A percentile compares a stretch with the other conserved stretches of the same genome.
Conservation (phyloP, 768 basidiomycete genomes). For the Butyriboletus loyo region DNA sequence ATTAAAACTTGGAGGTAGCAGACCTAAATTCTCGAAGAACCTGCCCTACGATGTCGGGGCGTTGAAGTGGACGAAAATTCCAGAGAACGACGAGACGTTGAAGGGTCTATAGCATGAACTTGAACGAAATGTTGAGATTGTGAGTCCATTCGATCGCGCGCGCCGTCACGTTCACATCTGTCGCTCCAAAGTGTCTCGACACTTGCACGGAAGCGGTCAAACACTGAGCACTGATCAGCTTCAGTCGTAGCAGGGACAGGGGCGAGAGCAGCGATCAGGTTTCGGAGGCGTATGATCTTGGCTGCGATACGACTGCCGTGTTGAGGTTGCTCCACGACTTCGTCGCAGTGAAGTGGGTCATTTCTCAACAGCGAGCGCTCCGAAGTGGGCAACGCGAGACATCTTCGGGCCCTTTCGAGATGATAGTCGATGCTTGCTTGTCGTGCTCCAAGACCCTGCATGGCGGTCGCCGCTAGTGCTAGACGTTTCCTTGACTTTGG, state of each 20-base stretch:
- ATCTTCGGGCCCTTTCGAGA: conserved; percentile 15
- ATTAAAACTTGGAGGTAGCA: not conserved
- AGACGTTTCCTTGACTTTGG: not conserved
- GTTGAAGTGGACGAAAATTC: conserved; percentile 7
- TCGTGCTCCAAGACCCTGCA: conserved; percentile 11
- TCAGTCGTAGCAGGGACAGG: conserved; percentile 24
- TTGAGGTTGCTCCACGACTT: conserved; percentile 5
- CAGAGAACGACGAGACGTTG: conserved; percentile 2
- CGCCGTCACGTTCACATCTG: conserved; percentile 1
- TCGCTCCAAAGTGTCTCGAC: conserved; percentile 23
- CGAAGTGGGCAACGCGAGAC: conserved; percentile 10
- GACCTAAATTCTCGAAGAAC: conserved; percentile 22
- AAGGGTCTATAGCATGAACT: not conserved
- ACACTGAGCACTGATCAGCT: conserved; percentile 2
- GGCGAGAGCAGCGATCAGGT: conserved; percentile 16
- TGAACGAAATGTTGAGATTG: conserved; percentile 1
- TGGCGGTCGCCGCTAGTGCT: not conserved
- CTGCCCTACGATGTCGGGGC: conserved; percentile 12
- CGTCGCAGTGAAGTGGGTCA: not conserved
- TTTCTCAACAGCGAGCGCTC: not conserved
- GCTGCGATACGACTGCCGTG: conserved; percentile 15
- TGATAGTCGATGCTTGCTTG: conserved; percentile 21
- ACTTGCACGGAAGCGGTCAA: conserved; percentile 19
- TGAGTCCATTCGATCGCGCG: conserved; percentile 2
- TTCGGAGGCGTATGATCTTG: conserved; percentile 15